Base-by-base conservation (phyloP, 169 alveolate genomes). In the Neospora caninum region DNA sequence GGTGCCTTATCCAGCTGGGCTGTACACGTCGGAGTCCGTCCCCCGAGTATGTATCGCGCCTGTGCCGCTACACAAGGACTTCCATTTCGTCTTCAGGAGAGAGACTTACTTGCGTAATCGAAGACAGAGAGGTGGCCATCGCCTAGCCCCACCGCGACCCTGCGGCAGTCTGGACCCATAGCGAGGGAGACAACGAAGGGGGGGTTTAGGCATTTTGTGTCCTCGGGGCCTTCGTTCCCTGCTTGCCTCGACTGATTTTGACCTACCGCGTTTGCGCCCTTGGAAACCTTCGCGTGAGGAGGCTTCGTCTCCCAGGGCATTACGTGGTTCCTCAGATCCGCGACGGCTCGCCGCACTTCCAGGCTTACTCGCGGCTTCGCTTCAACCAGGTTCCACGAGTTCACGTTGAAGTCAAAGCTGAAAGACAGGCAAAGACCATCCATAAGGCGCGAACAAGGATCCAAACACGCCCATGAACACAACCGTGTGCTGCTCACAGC, bases 331-430 rank as follows among this genome's bases (percentile, higher is more conserved):
- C 87, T 34, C 41, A 78, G 87, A 34, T 78, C 87, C 13, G 39
- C 53, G 34, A 78, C 34, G 0, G 87, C 87, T 34, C 45, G 42
- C 20, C 87, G 87, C 41, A 78, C 53, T 34, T 78, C 87, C 45
- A 78, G 87, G 45, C 53, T 38, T 0, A 22, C 43, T 78, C 87
- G 87, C 87, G 87, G 87, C 43, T 78, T 78, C 31, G 87, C 87
- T 9, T 78, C 87, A 22, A 34, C 41, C 25, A 78, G 43, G 45
- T 78, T 78, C 53, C 45, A 78, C 27, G 87, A 27, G 45, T 34
- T 78, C 41, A 78, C 45, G 87, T 78, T 78, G 87, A 78, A 78
- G 87, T 78, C 87, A 45, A 78, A 78, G 31, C 87, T 78, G 49
- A 70, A 31, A 70, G 20, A 70, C 13, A 70, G 2, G 39, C 13